A percentile compares a stretch with the other conserved stretches of the same genome.
Evolutionary conservation across 441 rosid species (phyloP).

Genomic region (Viola pubescens): DNA sequence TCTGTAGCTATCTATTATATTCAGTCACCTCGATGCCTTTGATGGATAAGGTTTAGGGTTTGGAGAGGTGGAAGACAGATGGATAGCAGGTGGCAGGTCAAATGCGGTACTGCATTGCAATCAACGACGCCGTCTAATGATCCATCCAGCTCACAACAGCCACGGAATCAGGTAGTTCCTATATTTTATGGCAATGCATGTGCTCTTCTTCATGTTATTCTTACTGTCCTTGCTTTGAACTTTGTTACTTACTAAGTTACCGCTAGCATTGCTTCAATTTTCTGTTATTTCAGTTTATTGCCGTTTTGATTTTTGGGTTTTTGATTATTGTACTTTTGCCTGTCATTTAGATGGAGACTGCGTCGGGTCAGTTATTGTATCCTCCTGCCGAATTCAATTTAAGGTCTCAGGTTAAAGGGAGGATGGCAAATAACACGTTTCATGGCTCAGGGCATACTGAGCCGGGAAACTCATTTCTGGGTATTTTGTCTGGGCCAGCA

Average conservation of each 20-base stretch:
- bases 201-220: neutral
- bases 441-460: slow-evolving; percentile 17
- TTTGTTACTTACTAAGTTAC: neutral
- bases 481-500: slow-evolving; percentile 34
- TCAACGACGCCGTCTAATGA: slow-evolving; percentile 20
- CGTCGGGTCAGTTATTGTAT: slow-evolving; percentile 17
- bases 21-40: slow-evolving; percentile 4
- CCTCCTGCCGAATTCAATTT: slow-evolving; percentile 23
- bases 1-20: neutral
- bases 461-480: slow-evolving; percentile 34
- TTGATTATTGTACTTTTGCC: neutral
- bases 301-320: no score
- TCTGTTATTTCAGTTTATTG: neutral
- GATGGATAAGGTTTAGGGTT: slow-evolving; percentile 24
- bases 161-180: slow-evolving; percentile 28
- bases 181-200: neutral
- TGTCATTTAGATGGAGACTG: slow-evolving; percentile 24
- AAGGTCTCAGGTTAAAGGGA: slow-evolving; percentile 21
- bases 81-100: slow-evolving; percentile 35
- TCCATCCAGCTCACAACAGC: slow-evolving; percentile 28
- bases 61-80: slow-evolving; percentile 16
- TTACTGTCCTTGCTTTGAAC: neutral
- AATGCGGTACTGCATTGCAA: slow-evolving; percentile 30
- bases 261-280: no score
- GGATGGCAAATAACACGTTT: slow-evolving; percentile 19